A percentile compares a stretch with the other conserved stretches of the same genome.
phyloP scores from a whole-genome alignment of 371 early-diverging fungal species.

The Mortierella sp. region DNA sequence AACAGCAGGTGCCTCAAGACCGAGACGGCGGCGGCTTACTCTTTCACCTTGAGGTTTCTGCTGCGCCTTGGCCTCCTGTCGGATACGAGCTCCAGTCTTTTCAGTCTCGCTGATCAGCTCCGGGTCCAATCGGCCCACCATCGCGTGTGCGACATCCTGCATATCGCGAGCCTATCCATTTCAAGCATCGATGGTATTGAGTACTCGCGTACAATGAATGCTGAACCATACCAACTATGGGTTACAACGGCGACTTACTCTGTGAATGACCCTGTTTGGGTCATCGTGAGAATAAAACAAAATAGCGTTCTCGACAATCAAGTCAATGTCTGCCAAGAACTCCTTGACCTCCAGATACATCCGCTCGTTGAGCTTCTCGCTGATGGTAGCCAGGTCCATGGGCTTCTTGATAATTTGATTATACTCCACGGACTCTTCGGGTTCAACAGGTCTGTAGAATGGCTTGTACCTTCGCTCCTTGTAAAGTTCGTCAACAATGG shows the following conservation, averaged over 20 bases:
- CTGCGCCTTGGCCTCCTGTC: constrained; percentile 35
- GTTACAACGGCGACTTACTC: constrained; percentile 14
- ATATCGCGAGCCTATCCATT: constrained; percentile 33
- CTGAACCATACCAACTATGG: neutral
- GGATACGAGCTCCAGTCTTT: constrained; percentile 37
- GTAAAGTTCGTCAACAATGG: constrained; percentile 58
- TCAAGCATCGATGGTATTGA: neutral
- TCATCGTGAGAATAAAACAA: constrained; percentile 37
- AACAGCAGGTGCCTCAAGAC: constrained; percentile 44
- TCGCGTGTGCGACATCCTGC: constrained; percentile 42
- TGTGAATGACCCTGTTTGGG: constrained; percentile 35
- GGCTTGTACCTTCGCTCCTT: constrained; percentile 58
- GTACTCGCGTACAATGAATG: neutral
- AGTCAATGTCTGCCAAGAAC: constrained; percentile 62
- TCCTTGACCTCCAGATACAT: constrained; percentile 63
- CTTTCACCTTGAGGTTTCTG: constrained; percentile 38
- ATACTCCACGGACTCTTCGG: constrained; percentile 55
- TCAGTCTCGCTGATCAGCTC: constrained; percentile 45
- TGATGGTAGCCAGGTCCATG: constrained; percentile 78
- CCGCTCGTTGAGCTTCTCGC: constrained; percentile 66
- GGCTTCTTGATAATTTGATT: constrained; percentile 69
- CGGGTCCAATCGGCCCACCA: constrained; percentile 44
- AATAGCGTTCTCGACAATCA: constrained; percentile 50
- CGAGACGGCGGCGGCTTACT: constrained; percentile 38
- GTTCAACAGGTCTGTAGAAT: constrained; percentile 60